Evolutionary conservation across 805 yeast genomes (phyloP), one percentile per base, ranked within the genome.

Genomic region (Danielia reshetovae): DNA sequence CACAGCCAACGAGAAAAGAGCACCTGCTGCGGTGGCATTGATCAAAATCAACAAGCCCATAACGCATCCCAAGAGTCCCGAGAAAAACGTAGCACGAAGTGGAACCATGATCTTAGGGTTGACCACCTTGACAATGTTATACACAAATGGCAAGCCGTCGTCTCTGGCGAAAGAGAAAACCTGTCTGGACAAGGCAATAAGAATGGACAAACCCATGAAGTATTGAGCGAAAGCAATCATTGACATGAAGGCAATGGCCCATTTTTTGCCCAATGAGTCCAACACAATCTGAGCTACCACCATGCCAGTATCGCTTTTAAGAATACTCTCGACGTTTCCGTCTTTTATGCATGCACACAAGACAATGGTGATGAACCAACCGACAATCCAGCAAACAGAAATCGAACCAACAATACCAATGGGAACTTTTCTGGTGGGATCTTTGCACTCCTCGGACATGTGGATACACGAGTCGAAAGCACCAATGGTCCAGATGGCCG

Each of bases 81-180:
- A 30, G 24, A 39, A 39, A 9, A 29, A 16, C 7, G 34, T 71
- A 2, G 89, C 87, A 47, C 79, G 68, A 13, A 79, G 54, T 14
- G 90, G 89, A 18, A 78, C 82, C 15, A 70, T 64, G 24, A 72
- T 55, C 38, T 55, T 69, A 29, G 72, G 66, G 48, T 81, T 64
- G 29, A 82, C 82, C 22, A 61, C 72, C 46, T 79, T 76, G 30
- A 30, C 38, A 13, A 31, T 24, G 32, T 29, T 29, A 30, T 32
- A 36, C 18, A 30, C 27, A 39, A 79, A 62, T 4, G 88, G 88
- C 35, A 81, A 65, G 9, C 86, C 87, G 47, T 80, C 77, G 54
- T 81, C 89, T 62, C 89, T 74, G 25, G 85, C 77, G 53, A 80
- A 79, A 1, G 86, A 85, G 79, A 82, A 81, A 28, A 78, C 67